Conservation (phyloP, 1,139 yeast genomes). For the Geotrichum siamense region DNA sequence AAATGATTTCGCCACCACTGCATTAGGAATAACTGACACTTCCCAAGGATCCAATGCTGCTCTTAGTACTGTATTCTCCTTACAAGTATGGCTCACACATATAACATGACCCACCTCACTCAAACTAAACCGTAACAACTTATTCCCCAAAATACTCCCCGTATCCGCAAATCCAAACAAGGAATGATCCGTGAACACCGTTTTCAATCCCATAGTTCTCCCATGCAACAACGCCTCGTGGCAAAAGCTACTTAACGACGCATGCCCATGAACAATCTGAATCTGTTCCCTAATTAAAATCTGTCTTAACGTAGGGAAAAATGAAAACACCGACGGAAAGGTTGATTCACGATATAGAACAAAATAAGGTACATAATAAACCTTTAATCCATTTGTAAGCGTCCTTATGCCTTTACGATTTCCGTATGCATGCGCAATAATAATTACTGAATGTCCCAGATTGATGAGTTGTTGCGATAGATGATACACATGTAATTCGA, state of each 20-base stretch:
- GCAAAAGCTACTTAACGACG: conserved; percentile 76
- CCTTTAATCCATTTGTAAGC: conserved; percentile 84
- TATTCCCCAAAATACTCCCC: conserved; percentile 78
- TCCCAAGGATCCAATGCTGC: conserved; percentile 71
- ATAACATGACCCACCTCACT: conserved; percentile 88
- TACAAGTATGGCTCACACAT: conserved; percentile 94
- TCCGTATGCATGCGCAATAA: conserved; percentile 84
- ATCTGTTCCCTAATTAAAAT: conserved; percentile 79
- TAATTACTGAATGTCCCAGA: conserved; percentile 84
- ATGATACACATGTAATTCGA: conserved; percentile 91
- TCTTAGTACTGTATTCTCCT: conserved; percentile 87
- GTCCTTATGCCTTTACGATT: conserved; percentile 74
- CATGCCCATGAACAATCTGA: conserved; percentile 93
- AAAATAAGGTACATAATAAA: conserved; percentile 80
- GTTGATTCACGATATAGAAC: conserved; percentile 77
- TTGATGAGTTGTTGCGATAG: conserved; percentile 68
- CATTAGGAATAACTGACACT: conserved; percentile 93
- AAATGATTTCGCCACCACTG: conserved; percentile 81
- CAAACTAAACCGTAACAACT: conserved; percentile 71
- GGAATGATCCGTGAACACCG: conserved; percentile 94
- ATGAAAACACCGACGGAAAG: conserved; percentile 81
- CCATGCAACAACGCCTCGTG: conserved; percentile 90
- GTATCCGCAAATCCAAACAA: conserved; percentile 89
- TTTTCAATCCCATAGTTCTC: conserved; percentile 82
- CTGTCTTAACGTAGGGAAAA: conserved; percentile 78